Conservation (phyloP, 192 early-diverging fungal species). For the Backusella circina region DNA sequence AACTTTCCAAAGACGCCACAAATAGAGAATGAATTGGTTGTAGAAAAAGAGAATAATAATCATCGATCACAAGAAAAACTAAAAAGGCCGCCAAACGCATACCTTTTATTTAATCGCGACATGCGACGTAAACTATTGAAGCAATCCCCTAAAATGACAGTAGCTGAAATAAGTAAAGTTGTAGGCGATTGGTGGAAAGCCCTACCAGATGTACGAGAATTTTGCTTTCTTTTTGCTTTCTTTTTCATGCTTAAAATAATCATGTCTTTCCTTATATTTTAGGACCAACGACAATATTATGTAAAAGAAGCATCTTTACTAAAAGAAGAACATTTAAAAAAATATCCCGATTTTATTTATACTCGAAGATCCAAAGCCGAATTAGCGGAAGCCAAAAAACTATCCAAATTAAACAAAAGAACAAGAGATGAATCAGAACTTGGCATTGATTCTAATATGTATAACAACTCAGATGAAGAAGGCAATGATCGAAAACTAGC, state of each 20-base stretch:
- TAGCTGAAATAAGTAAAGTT: conserved; percentile 53
- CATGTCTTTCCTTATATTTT: neutral
- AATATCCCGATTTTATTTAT: conserved; percentile 55
- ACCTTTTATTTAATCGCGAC: conserved; percentile 58
- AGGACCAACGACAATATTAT: conserved; percentile 41
- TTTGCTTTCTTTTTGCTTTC: neutral
- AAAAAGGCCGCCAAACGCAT: conserved; percentile 60
- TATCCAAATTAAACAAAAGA: conserved; percentile 15
- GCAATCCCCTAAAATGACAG: conserved; percentile 52
- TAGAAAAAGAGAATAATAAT: neutral
- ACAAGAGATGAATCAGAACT: neutral
- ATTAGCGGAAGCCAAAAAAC: conserved; percentile 44
- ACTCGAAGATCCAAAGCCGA: conserved; percentile 58
- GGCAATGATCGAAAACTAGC: neutral
- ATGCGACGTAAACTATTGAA: conserved; percentile 54
- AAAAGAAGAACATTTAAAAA: conserved; percentile 44
- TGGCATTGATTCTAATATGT: neutral
- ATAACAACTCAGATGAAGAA: neutral
- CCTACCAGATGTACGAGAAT: conserved; percentile 35
- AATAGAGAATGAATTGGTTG: neutral
- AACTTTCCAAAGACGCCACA: neutral
- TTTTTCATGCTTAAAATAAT: neutral
- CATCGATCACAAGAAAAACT: conserved; percentile 28
- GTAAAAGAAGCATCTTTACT: conserved; percentile 41
- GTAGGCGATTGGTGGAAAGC: conserved; percentile 53